Conservation (phyloP, 202 grass and related monocot genomes). For the Saccharum hybrid region DNA sequence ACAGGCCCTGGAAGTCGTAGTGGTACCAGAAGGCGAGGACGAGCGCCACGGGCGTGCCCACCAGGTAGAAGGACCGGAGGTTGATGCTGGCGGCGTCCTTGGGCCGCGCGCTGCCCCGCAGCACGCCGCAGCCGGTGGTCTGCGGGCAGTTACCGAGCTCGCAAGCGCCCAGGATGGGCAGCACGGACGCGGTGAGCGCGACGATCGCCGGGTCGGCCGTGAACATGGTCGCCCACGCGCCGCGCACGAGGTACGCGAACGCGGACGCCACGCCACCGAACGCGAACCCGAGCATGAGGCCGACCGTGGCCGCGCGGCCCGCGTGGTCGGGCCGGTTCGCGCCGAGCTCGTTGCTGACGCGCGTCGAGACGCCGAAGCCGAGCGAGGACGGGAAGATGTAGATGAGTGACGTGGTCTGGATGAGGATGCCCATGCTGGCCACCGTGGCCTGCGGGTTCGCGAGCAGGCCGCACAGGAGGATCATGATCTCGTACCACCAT, state of each 20-base stretch:
- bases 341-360: constrained; percentile 90
- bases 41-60: constrained; percentile 86
- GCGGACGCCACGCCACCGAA: constrained; percentile 64
- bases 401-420: constrained; percentile 90
- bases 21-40: constrained; percentile 63
- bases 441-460: constrained; percentile 73
- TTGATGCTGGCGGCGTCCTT: constrained; percentile 83
- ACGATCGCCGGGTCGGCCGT: constrained; percentile 74
- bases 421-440: constrained; percentile 86
- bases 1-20: constrained; percentile 85
- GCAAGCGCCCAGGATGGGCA: constrained; percentile 81
- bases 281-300: constrained; percentile 69
- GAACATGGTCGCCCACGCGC: constrained; percentile 80
- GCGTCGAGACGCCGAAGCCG: constrained; percentile 80
- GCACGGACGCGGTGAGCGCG: constrained; percentile 75
- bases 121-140: constrained; percentile 77
- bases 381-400: constrained; percentile 98
- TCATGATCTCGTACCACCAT: constrained; percentile 99
- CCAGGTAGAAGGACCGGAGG: constrained; percentile 80
- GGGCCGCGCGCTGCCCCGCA: constrained; percentile 77
- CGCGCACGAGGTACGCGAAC: constrained; percentile 68
- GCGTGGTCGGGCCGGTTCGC: constrained; percentile 67
- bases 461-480: constrained; percentile 80
- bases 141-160: constrained; percentile 94
- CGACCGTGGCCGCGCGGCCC: constrained; percentile 53